Evolutionary conservation across 331 rosid species (phyloP).

Genomic region (Prunus yedoensis): DNA sequence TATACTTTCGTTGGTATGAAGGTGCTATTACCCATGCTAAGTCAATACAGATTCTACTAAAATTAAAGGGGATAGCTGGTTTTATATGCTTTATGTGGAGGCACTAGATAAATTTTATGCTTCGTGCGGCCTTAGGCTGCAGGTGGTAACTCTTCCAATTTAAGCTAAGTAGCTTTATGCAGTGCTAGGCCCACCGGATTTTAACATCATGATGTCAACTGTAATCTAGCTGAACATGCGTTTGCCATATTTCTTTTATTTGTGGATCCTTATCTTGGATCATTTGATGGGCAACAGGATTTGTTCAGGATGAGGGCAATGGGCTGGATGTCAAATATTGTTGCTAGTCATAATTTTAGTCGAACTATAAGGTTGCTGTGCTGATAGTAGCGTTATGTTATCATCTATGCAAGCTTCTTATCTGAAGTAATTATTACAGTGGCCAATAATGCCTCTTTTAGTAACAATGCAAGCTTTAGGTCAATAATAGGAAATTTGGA

Average conservation of each 20-base stretch:
- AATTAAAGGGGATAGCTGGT: background rate
- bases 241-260: background rate
- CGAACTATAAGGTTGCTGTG: background rate
- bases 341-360: background rate
- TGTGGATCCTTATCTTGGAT: background rate
- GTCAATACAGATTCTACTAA: background rate
- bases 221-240: background rate
- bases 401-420: background rate
- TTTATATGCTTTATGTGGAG: background rate
- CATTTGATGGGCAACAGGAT: background rate
- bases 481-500: background rate
- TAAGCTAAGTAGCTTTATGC: background rate
- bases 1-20: background rate
- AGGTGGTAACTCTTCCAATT: background rate
- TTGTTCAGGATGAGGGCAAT: background rate
- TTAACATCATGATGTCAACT: background rate
- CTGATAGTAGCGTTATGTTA: background rate
- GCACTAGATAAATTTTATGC: background rate
- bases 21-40: background rate
- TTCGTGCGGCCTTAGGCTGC: background rate
- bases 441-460: too few species aligned
- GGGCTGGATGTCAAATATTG: background rate
- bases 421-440: background rate
- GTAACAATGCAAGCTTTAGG: background rate
- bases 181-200: background rate